A percentile compares a stretch with the other conserved stretches of the same genome.
phyloP scores from a whole-genome alignment of 257 asterid genomes.

The Schizonepeta tenuifolia region DNA sequence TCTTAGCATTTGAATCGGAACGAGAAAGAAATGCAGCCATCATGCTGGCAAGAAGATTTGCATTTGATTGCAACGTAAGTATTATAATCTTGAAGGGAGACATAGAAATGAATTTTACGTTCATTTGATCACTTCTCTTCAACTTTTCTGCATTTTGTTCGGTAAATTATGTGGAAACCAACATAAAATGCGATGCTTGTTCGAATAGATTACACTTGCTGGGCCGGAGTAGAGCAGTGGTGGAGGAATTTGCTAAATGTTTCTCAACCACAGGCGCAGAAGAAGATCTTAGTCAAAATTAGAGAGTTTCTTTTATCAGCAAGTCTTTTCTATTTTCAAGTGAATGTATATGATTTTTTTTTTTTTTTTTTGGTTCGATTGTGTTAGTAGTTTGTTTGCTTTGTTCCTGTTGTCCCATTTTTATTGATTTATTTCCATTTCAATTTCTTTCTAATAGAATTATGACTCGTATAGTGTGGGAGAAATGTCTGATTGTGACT shows the following conservation, averaged over 20 bases:
- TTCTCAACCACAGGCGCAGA: slow-evolving; percentile 30
- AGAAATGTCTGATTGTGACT: slow-evolving; percentile 29
- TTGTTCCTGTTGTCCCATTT: slow-evolving; percentile 35
- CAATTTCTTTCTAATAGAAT: slow-evolving; percentile 20
- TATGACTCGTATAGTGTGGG: background rate
- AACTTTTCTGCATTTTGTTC: background rate
- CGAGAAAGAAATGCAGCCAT: slow-evolving; percentile 97
- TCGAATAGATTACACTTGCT: slow-evolving; percentile 66
- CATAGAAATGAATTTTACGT: background rate
- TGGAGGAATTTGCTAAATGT: slow-evolving; percentile 39
- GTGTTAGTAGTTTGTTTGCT: slow-evolving; percentile 47
- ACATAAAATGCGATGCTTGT: background rate
- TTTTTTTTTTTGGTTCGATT: slow-evolving; percentile 16
- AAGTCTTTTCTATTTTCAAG: slow-evolving; percentile 27
- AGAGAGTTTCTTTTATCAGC: slow-evolving; percentile 38
- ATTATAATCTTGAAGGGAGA: slow-evolving; percentile 9
- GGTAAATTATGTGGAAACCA: background rate
- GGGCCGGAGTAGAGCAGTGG: slow-evolving; percentile 84
- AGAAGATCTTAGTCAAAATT: slow-evolving; percentile 8
- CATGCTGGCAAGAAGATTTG: slow-evolving; percentile 95
- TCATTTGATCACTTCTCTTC: background rate
- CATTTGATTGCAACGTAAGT: slow-evolving; percentile 94
- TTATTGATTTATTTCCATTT: slow-evolving; percentile 22
- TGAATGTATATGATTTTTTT: slow-evolving; percentile 31
- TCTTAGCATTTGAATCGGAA: slow-evolving; percentile 85